These are phyloP conservation scores for Litsea cubeba DNA, from an alignment of 164 flowering plant genomes.

Conservation along the genomic window DNA sequence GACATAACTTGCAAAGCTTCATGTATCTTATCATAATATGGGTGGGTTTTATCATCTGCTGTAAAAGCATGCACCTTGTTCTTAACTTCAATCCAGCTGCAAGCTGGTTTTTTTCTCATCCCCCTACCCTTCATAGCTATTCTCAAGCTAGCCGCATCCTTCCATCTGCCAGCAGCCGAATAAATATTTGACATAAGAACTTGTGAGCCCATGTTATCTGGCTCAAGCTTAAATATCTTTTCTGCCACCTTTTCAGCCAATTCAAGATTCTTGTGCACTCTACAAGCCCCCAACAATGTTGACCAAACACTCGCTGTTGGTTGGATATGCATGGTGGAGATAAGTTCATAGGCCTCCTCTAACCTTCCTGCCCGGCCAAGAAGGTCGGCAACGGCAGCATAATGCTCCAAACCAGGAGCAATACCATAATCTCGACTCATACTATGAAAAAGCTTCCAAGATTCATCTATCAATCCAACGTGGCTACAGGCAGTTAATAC, in stretches of 20 bases:
- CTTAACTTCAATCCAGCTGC: conserved; percentile 82
- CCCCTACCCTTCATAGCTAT: conserved; percentile 48
- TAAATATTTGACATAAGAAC: conserved; percentile 66
- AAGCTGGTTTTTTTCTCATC: conserved; percentile 62
- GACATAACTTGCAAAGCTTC: conserved; percentile 39
- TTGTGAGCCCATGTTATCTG: conserved; percentile 61
- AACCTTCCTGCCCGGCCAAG: conserved; percentile 89
- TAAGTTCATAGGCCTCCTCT: conserved; percentile 61
- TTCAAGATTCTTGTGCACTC: conserved; percentile 65
- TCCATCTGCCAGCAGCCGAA: conserved; percentile 61
- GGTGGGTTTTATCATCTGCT: conserved; percentile 72
- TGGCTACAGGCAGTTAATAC: conserved; percentile 91
- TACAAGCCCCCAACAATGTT: conserved; percentile 61
- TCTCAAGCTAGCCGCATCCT: conserved; percentile 61
- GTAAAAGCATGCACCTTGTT: conserved; percentile 59
- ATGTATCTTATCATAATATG: conserved; percentile 43
- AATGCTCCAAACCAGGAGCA: conserved; percentile 74
- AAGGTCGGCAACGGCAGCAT: conserved; percentile 82
- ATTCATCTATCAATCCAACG: conserved; percentile 72
- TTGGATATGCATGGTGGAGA: conserved; percentile 40
- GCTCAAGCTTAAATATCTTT: conserved; percentile 50
- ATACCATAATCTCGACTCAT: conserved; percentile 56
- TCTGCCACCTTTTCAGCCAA: conserved; percentile 64
- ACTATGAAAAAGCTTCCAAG: conserved; percentile 47
- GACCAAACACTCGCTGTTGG: conserved; percentile 71